Conservation (phyloP, 177 flowering plant species). For the Tripterygium wilfordii region DNA sequence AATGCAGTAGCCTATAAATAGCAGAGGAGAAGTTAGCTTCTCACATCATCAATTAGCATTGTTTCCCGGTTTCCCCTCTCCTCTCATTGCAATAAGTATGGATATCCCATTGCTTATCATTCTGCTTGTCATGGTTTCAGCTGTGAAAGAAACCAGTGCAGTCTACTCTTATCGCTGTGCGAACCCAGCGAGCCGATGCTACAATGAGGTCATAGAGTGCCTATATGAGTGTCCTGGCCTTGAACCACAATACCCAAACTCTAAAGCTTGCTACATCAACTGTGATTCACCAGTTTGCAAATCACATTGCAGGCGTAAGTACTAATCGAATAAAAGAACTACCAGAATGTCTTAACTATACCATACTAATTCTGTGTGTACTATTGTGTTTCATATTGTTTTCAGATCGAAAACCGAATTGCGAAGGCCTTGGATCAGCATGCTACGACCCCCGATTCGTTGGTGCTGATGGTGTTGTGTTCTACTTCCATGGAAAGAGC, state of each 20-base stretch:
- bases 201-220: conserved; percentile 10
- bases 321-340: not conserved
- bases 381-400: not conserved
- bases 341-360: not conserved
- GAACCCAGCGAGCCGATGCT: not conserved
- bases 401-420: conserved; percentile 29
- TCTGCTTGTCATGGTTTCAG: conserved; percentile 3
- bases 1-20: no score
- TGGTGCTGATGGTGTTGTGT: conserved; percentile 45
- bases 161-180: not conserved
- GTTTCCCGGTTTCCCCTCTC: not conserved
- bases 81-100: not conserved
- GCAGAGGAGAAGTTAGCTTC: no score
- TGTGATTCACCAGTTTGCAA: conserved; percentile 35
- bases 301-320: conserved; percentile 40
- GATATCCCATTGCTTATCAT: not conserved
- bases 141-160: conserved; percentile 1
- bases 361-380: not conserved
- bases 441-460: conserved; percentile 56
- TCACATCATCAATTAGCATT: no score
- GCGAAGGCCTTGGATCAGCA: conserved; percentile 42
- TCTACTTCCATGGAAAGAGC: conserved; percentile 54
- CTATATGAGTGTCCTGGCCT: conserved; percentile 33
- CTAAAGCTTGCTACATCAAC: conserved; percentile 36
- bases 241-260: conserved; percentile 4